Evolutionary conservation across 75 land plant genomes (phyloP).

Genomic region (Pinus albicaulis): DNA sequence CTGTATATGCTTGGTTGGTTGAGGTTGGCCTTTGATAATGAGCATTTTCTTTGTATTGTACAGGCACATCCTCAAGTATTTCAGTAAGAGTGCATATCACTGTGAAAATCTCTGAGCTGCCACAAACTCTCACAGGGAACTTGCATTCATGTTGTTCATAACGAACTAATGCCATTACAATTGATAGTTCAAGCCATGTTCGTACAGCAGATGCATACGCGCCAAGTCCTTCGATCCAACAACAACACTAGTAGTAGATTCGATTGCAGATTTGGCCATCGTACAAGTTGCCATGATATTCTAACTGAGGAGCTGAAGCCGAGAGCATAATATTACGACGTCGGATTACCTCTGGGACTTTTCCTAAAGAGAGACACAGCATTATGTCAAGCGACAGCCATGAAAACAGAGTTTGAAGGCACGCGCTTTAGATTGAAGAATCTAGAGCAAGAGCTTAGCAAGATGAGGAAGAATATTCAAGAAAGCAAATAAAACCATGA

Average conservation of each 20-base stretch:
- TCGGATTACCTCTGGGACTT: constrained; percentile 26
- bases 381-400: constrained; percentile 10
- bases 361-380: constrained; percentile 30
- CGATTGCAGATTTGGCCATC: constrained; percentile 27
- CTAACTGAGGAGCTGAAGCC: constrained; percentile 15
- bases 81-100: constrained; percentile 54
- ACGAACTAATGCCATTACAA: constrained; percentile 82
- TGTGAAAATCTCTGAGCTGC: constrained; percentile 75
- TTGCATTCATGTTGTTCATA: constrained; percentile 85
- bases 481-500: neutral
- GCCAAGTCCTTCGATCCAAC: constrained; percentile 31
- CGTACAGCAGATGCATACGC: constrained; percentile 78
- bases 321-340: neutral
- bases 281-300: constrained; percentile 25
- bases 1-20: too few species aligned
- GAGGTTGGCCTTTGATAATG: too few species aligned
- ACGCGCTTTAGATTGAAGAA: constrained; percentile 71
- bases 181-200: constrained; percentile 88
- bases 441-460: constrained; percentile 63
- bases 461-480: constrained; percentile 50
- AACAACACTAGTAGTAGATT: constrained; percentile 15
- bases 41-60: neutral
- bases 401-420: constrained; percentile 58
- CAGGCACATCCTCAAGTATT: constrained; percentile 64
- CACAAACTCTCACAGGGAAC: constrained; percentile 75